Conservation (phyloP, 371 early-diverging fungal species). For the Actinomucor elegans region DNA sequence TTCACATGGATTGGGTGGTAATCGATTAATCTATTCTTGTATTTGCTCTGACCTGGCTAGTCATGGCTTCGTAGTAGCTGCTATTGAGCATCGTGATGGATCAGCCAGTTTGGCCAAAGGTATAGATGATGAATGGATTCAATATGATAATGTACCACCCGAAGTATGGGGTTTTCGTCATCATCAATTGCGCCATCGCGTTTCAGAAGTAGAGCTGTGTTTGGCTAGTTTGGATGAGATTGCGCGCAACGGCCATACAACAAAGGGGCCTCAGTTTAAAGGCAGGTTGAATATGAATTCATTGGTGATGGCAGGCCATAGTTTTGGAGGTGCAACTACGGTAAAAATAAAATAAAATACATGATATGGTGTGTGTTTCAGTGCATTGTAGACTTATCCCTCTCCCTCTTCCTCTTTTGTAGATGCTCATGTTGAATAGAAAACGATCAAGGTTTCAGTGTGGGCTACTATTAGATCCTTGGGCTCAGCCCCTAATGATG, state of each 20-base stretch:
- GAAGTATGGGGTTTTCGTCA: slow-evolving; percentile 30
- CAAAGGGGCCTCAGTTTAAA: slow-evolving; percentile 12
- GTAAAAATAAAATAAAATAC: slow-evolving; percentile 13
- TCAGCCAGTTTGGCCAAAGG: slow-evolving; percentile 32
- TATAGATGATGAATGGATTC: slow-evolving; percentile 13
- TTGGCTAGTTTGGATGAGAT: slow-evolving; percentile 3
- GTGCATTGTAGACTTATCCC: background rate
- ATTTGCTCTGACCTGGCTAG: slow-evolving; percentile 53
- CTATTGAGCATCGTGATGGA: slow-evolving; percentile 58
- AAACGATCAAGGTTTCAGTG: slow-evolving; percentile 26
- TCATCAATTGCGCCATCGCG: slow-evolving; percentile 38
- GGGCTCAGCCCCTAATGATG: slow-evolving; percentile 36
- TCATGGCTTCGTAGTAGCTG: slow-evolving; percentile 51
- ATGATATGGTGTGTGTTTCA: background rate
- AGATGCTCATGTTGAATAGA: slow-evolving; percentile 21
- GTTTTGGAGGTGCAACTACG: slow-evolving; percentile 61
- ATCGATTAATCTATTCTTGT: slow-evolving; percentile 42
- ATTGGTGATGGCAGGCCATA: slow-evolving; percentile 55
- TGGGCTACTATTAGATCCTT: slow-evolving; percentile 50
- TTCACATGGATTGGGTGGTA: slow-evolving; percentile 50
- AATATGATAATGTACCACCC: slow-evolving; percentile 16
- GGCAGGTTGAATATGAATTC: slow-evolving; percentile 43
- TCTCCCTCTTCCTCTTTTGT: no score
- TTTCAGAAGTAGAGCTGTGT: slow-evolving; percentile 34
- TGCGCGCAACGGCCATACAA: background rate